phyloP scores from a whole-genome alignment of 805 yeast species.

The Ogataea methylovora region DNA sequence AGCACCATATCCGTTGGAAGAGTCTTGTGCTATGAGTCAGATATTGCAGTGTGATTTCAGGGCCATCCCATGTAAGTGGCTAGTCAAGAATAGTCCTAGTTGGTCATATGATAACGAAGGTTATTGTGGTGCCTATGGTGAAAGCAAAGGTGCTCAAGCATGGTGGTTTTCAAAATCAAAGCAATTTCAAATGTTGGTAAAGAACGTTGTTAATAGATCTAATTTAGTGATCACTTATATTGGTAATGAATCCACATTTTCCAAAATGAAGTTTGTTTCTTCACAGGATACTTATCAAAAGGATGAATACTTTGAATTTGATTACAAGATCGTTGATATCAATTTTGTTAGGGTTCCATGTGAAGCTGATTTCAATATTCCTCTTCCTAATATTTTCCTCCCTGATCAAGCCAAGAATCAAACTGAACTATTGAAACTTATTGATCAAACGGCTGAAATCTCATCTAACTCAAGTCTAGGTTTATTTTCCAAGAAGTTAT shows the following conservation, averaged over 20 bases:
- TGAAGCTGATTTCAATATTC: slow-evolving; percentile 8
- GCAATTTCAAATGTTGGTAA: slow-evolving; percentile 27
- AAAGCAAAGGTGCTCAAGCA: slow-evolving; percentile 20
- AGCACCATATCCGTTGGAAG: slow-evolving; percentile 35
- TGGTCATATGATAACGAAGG: slow-evolving; percentile 16
- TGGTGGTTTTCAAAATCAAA: slow-evolving; percentile 39
- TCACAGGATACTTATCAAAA: slow-evolving; percentile 1
- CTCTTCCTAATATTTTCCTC: slow-evolving; percentile 29
- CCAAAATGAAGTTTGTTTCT: neutral
- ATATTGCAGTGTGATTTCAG: slow-evolving; percentile 30
- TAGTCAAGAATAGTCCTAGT: slow-evolving; percentile 35
- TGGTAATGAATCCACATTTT: slow-evolving; percentile 16
- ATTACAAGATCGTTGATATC: slow-evolving; percentile 20
- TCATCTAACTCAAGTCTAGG: slow-evolving; percentile 25
- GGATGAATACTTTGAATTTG: slow-evolving; percentile 40
- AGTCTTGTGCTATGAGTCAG: slow-evolving; percentile 34
- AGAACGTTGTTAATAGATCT: slow-evolving; percentile 14
- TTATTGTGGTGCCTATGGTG: slow-evolving; percentile 23
- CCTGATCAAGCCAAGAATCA: slow-evolving; percentile 26
- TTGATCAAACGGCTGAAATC: slow-evolving; percentile 16
- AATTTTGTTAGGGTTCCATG: neutral
- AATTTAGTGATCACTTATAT: slow-evolving; percentile 29
- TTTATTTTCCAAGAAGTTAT: slow-evolving; percentile 23
- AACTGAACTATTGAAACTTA: slow-evolving; percentile 11
- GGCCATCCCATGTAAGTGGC: slow-evolving; percentile 24